These are phyloP conservation scores for Neurospora sp. DNA, from an alignment of 495 filamentous ascomycete genomes.

Conservation along the genomic window DNA sequence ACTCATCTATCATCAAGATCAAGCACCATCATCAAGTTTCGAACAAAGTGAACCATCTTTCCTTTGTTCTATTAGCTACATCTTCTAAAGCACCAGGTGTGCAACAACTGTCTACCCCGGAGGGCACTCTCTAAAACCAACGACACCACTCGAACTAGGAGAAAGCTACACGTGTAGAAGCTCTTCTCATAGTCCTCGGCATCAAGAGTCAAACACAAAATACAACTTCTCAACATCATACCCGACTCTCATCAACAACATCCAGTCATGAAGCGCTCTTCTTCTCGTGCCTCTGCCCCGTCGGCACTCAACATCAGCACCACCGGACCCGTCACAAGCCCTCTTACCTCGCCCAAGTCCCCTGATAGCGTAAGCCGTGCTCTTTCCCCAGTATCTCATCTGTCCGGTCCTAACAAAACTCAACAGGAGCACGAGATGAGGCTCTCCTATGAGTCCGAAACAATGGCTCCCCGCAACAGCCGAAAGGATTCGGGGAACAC, in stretches of 20 bases:
- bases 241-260: not conserved
- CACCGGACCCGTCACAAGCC: not conserved
- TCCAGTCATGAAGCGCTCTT: not conserved
- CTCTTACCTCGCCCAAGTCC: not conserved
- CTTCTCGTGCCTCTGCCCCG: constrained; percentile 1
- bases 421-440: not conserved
- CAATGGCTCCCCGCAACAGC: not conserved
- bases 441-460: constrained; percentile 7
- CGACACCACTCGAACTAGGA: not conserved
- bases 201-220: not conserved
- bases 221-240: not conserved
- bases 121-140: constrained; percentile 2
- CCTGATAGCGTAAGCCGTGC: not conserved
- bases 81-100: constrained; percentile 6
- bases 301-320: not conserved
- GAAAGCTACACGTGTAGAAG: not conserved
- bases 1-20: not conserved
- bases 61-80: not conserved
- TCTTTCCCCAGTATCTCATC: not conserved
- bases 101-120: constrained; percentile 3
- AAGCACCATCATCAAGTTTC: not conserved
- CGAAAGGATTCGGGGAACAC: constrained; percentile 7
- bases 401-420: not conserved
- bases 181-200: not conserved
- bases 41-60: not conserved